Evolutionary conservation across 2,329 filamentous ascomycete genomes (phyloP).

Genomic region (Escovopsis sp.): DNA sequence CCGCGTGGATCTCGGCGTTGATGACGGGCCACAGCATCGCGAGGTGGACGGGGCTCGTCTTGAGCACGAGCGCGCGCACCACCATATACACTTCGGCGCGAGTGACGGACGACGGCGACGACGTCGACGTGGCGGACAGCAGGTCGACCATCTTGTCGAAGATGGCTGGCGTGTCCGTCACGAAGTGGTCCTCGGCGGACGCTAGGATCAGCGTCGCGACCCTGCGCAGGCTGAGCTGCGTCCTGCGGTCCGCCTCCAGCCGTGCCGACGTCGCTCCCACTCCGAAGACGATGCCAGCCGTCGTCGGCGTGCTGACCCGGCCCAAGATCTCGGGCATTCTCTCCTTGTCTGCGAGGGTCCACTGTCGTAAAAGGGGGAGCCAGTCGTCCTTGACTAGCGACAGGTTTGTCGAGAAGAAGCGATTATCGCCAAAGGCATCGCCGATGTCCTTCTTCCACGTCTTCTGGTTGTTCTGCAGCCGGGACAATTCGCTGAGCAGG

Average conservation of each 20-base stretch:
- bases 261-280: constrained; percentile 87
- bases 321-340: constrained; percentile 66
- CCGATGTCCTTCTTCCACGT: constrained; percentile 83
- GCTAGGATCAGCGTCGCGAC: constrained; percentile 68
- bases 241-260: constrained; percentile 86
- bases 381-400: constrained; percentile 56
- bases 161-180: constrained; percentile 56
- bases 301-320: constrained; percentile 69
- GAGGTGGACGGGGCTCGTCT: constrained; percentile 63
- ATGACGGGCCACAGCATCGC: constrained; percentile 81
- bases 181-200: constrained; percentile 62
- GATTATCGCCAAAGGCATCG: constrained; percentile 81
- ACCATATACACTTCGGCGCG: constrained; percentile 84
- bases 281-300: constrained; percentile 95
- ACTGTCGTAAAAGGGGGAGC: constrained; percentile 73
- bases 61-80: constrained; percentile 65
- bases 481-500: constrained; percentile 62
- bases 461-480: constrained; percentile 68
- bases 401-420: constrained; percentile 62
- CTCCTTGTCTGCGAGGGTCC: constrained; percentile 76
- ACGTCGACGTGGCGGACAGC: constrained; percentile 65
- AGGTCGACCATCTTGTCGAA: constrained; percentile 79
- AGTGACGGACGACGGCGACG: constrained; percentile 81
- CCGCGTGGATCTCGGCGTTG: constrained; percentile 69
- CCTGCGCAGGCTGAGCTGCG: constrained; percentile 76